Base-by-base conservation (phyloP, 441 rosid species). In the Codiaeum variegatum region DNA sequence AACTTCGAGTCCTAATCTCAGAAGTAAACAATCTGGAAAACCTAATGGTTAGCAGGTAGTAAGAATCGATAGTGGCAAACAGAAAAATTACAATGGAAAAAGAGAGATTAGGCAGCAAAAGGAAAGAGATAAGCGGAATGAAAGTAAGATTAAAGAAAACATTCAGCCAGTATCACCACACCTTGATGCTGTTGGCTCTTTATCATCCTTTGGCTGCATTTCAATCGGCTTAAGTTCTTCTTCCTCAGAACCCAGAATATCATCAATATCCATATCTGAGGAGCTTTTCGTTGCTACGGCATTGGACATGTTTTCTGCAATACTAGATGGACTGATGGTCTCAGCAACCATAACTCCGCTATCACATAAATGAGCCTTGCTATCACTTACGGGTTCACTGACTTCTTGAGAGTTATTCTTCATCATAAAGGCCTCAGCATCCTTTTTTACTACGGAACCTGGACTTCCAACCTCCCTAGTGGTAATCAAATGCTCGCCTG, bases 21-120 rank as follows among this genome's bases (percentile, higher is more conserved):
- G 82, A 79, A 81, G 83, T 72, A 72, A 70, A 76, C 77, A 79
- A 81, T 75, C 89, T 87, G 86, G 79, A 83, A 87, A 81, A 74
- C 71, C 68, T 78, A 86, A 74, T 55, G 40, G 51, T 87, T 82
- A 83, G 77, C 71, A 71, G 76, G 52, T 36, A 67, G 55, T 21
- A 52, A 51, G 49, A 74, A 78, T 47, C 58, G 67, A 42, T 62
- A 38, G 73, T 70, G 75, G 62, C 75, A 75, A 32, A 42, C 26
- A 75, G 62, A 81, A 77, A 73, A 64, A 46, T 72, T 62, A 70
- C 66, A 40, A 62, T 40, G 59, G 61, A 64, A 4, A 66, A 70
- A 58, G 58, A 71, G 60, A 73, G 6, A 49, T 71, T 64, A 64
- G 38, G 69, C 60, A 71, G 62, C 54, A 40, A 67, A 69, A 75